Evolutionary conservation across 2,329 filamentous ascomycete genomes (phyloP).

Genomic region (Cladosporium sp.): DNA sequence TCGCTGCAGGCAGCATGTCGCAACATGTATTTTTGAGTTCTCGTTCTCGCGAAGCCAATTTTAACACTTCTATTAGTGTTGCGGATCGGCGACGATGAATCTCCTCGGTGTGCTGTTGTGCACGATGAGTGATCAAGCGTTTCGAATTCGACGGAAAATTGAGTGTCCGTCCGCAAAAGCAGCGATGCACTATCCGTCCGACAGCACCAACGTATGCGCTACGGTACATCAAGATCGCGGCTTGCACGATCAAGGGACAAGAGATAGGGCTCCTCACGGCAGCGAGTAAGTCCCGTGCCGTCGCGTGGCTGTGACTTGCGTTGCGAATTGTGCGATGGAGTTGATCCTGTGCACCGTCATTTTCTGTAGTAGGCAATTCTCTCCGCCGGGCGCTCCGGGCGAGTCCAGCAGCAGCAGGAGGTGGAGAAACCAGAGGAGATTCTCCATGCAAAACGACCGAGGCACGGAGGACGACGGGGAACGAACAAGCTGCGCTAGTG

Average conservation of each 20-base stretch:
- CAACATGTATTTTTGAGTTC: background rate
- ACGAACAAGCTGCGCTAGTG: background rate
- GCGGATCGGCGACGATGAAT: background rate
- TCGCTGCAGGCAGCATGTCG: background rate
- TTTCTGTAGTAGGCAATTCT: background rate
- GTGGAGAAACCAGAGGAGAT: background rate
- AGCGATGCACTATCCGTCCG: background rate
- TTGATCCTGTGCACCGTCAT: background rate
- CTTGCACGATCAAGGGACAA: slow-evolving; percentile 5
- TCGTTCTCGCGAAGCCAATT: background rate
- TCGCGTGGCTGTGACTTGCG: slow-evolving; percentile 11
- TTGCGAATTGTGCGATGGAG: background rate
- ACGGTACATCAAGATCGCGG: background rate
- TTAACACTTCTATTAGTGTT: background rate
- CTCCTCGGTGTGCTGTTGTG: background rate
- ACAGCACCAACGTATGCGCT: background rate
- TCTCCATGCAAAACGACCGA: background rate
- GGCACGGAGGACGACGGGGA: background rate
- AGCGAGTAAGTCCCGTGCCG: slow-evolving; percentile 12
- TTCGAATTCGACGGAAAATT: background rate
- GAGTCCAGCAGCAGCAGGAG: background rate
- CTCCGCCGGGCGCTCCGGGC: background rate
- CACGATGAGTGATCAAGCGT: background rate
- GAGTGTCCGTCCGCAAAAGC: background rate
- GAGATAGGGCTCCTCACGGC: background rate